Evolutionary conservation across 768 basidiomycete genomes (phyloP).

Genomic region (Asterophora parasitica): DNA sequence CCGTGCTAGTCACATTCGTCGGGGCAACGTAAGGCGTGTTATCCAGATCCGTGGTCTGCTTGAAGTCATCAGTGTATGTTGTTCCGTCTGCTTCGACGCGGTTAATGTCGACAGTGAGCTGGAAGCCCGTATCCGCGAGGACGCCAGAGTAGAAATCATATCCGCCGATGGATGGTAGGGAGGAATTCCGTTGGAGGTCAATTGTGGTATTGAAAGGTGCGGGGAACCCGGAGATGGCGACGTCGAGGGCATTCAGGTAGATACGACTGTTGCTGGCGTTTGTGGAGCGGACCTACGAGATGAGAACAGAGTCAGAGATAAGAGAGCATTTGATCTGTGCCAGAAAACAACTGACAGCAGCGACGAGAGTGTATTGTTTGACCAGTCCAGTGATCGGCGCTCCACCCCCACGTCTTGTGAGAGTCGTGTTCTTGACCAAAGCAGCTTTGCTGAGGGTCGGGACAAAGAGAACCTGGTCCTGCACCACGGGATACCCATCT

Average conservation of each 20-base stretch:
- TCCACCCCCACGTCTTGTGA: slow-evolving; percentile 21
- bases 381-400: slow-evolving; percentile 19
- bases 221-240: slow-evolving; percentile 20
- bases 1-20: slow-evolving; percentile 14
- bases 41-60: slow-evolving; percentile 22
- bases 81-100: slow-evolving; percentile 20
- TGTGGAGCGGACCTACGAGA: slow-evolving; percentile 22
- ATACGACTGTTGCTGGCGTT: slow-evolving; percentile 24
- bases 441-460: slow-evolving; percentile 32
- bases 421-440: slow-evolving; percentile 13
- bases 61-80: slow-evolving; percentile 27
- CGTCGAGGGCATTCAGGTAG: slow-evolving; percentile 24
- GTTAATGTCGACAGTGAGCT: slow-evolving; percentile 27
- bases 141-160: slow-evolving; percentile 27
- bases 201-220: slow-evolving; percentile 23
- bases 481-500: slow-evolving; percentile 33
- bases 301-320: background rate
- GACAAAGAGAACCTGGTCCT: slow-evolving; percentile 40
- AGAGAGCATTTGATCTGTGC: background rate
- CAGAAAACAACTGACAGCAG: slow-evolving; percentile 19
- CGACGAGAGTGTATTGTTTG: slow-evolving; percentile 21
- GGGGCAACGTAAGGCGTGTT: slow-evolving; percentile 22
- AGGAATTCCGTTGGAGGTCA: slow-evolving; percentile 21
- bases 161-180: slow-evolving; percentile 20
- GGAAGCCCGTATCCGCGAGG: slow-evolving; percentile 23